These are phyloP conservation scores for Termitomyces heimii DNA, from an alignment of 768 basidiomycete genomes.

Conservation along the genomic window DNA sequence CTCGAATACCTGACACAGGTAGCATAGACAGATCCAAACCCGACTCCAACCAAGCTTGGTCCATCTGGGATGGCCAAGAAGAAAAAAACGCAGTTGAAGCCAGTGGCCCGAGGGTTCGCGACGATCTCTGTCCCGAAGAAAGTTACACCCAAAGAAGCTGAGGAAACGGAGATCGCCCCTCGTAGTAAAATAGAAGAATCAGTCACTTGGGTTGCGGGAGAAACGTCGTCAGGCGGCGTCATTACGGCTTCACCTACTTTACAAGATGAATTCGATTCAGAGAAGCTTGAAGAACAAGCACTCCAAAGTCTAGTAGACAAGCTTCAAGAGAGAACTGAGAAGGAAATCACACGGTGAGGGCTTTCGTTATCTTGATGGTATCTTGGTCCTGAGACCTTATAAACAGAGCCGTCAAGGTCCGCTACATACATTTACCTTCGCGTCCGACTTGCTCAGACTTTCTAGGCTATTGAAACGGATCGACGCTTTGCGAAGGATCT, in stretches of 20 bases:
- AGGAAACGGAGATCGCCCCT: slow-evolving; percentile 17
- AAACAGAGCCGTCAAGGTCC: slow-evolving; percentile 31
- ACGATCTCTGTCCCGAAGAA: slow-evolving; percentile 85
- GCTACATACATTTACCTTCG: background rate
- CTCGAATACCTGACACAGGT: background rate
- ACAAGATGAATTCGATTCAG: slow-evolving; percentile 25
- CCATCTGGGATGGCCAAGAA: slow-evolving; percentile 64
- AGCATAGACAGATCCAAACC: slow-evolving; percentile 4
- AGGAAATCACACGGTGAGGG: slow-evolving; percentile 67
- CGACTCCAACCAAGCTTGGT: slow-evolving; percentile 10
- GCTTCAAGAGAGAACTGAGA: slow-evolving; percentile 83
- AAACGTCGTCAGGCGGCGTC: background rate
- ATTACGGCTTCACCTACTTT: slow-evolving; percentile 6
- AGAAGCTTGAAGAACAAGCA: slow-evolving; percentile 44
- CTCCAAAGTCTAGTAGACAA: slow-evolving; percentile 76
- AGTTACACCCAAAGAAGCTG: slow-evolving; percentile 24
- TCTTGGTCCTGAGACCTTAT: background rate
- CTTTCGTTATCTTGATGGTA: background rate
- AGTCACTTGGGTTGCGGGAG: background rate
- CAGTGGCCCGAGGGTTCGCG: slow-evolving; percentile 69
- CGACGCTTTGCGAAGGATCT: slow-evolving; percentile 64
- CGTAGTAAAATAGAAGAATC: slow-evolving; percentile 7
- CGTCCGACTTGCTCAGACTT: background rate
- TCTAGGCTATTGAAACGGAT: slow-evolving; percentile 77
- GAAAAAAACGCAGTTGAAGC: slow-evolving; percentile 78